A percentile compares a stretch with the other conserved stretches of the same genome.
These are phyloP conservation scores for Cryptococcus sp. DNA, from an alignment of 1,284 basidiomycete species.

Conservation along the genomic window DNA sequence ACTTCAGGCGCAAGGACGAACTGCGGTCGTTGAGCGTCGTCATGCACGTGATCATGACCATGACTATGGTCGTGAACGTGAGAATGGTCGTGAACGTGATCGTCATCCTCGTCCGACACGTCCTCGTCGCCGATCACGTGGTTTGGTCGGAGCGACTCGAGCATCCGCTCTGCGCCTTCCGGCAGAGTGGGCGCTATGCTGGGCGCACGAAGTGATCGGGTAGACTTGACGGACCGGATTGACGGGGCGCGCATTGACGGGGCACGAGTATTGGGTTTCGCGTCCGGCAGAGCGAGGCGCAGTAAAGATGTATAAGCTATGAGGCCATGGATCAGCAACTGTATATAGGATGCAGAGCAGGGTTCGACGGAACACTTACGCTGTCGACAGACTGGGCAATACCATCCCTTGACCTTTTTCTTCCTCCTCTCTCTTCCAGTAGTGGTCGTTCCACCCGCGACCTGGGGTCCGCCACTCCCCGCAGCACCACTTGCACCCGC, in stretches of 20 bases:
- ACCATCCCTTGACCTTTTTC: constrained; percentile 90
- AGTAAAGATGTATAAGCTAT: constrained; percentile 82
- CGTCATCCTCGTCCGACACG: constrained; percentile 20
- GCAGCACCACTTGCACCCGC: constrained; percentile 22
- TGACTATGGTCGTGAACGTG: background rate
- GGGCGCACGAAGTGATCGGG: constrained; percentile 29
- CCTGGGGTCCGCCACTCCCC: constrained; percentile 39
- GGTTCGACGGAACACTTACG: constrained; percentile 58
- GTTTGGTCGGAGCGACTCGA: constrained; percentile 41
- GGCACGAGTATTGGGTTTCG: constrained; percentile 40
- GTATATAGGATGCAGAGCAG: background rate
- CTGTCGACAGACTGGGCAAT: constrained; percentile 89
- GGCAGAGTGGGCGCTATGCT: constrained; percentile 50
- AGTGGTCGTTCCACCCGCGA: constrained; percentile 47
- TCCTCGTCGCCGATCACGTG: constrained; percentile 28
- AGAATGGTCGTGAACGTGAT: constrained; percentile 13
- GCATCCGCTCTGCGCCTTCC: constrained; percentile 52
- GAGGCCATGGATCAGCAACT: background rate
- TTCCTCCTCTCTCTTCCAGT: constrained; percentile 62
- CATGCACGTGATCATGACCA: background rate
- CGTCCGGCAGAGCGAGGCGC: constrained; percentile 73
- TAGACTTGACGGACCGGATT: constrained; percentile 19
- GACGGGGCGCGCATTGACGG: constrained; percentile 21
- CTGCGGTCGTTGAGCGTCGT: background rate
- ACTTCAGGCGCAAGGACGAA: constrained; percentile 1